Evolutionary conservation across 2,329 filamentous ascomycete species (phyloP).

Genomic region (Amauroascus niger): DNA sequence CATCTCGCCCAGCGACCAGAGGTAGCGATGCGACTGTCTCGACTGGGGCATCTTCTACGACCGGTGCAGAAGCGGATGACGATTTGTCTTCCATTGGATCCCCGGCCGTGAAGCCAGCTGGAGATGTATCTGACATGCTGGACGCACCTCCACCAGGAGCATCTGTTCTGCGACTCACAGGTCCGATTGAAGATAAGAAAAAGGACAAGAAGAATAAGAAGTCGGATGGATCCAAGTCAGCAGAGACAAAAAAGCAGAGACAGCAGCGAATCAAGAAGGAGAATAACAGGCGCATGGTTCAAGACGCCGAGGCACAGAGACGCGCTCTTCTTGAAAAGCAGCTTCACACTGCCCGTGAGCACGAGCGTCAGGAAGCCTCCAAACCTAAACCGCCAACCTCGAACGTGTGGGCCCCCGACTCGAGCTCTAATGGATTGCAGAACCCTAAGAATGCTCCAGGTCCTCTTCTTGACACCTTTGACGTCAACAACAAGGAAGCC

Average conservation of each 20-base stretch:
- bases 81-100: slow-evolving; percentile 64
- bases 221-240: slow-evolving; percentile 52
- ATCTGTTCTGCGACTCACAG: slow-evolving; percentile 68
- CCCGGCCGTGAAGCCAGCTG: slow-evolving; percentile 47
- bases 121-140: slow-evolving; percentile 84
- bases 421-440: slow-evolving; percentile 21
- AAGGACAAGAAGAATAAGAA: slow-evolving; percentile 54
- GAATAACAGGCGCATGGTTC: slow-evolving; percentile 61
- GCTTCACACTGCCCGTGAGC: slow-evolving; percentile 67
- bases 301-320: slow-evolving; percentile 69
- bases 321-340: slow-evolving; percentile 71
- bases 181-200: slow-evolving; percentile 47
- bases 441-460: slow-evolving; percentile 12
- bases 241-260: slow-evolving; percentile 87
- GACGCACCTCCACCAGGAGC: slow-evolving; percentile 60
- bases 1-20: slow-evolving; percentile 46
- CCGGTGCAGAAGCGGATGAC: slow-evolving; percentile 68
- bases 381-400: slow-evolving; percentile 32
- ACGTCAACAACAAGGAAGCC: slow-evolving; percentile 19
- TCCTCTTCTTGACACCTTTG: slow-evolving; percentile 37
- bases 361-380: slow-evolving; percentile 67
- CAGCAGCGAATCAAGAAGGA: slow-evolving; percentile 87
- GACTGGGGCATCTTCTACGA: slow-evolving; percentile 58
- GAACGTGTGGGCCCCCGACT: slow-evolving; percentile 45
- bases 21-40: slow-evolving; percentile 38